Base-by-base conservation (phyloP, 208 protist species). In the Trypanosoma platydactyli region DNA sequence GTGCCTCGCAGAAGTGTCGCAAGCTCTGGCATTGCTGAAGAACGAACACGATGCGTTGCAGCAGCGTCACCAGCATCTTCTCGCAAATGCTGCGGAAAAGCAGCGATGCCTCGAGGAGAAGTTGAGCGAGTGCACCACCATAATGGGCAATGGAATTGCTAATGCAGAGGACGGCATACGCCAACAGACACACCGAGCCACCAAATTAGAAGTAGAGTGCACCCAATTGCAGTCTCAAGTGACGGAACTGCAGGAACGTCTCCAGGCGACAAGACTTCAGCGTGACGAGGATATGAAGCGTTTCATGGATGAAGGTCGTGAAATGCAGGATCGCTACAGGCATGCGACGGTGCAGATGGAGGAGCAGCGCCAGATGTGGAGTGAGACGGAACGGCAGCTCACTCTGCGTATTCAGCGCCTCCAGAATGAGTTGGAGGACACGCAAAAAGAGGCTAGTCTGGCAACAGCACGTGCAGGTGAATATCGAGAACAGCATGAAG, bases 211-310 rank as follows among this genome's bases (percentile, higher is more conserved):
- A 49, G 44, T 87, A 50, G 87, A 93, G 64, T 79, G 80, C 41
- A 81, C 81, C 18, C 66, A 73, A 27, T 65, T 93, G 25, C 87
- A 93, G 41, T 59, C 72, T 0, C 77, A 70, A 49, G 72, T 93
- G n/a, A 59, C 81, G 18, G 83, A 88, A 41, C 51, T 71, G 9
- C 77, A 90, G 46, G 75, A 83, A 62, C 79, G 77, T 11, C 30
- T 93, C 44, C 83, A 93, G 73, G 59, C 73, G 41, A 42, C 73
- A 22, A 73, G 53, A 24, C 46, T 72, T 15, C 66, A 77, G n/a
- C 68, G 64, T 33, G 73, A 82, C n/a, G 77, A 86, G 40, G 87
- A 88, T 40, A 51, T 66, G 29, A 71, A 70, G 16, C 76, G 72
- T 38, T 80, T 80, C 67, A 68, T 65, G 5, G 72, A 69, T 22